Percentiles rank a stretch among this genome's conserved stretches.
Evolutionary conservation across 148 eudicot species (phyloP).

Genomic region (Pouteria glomerata): DNA sequence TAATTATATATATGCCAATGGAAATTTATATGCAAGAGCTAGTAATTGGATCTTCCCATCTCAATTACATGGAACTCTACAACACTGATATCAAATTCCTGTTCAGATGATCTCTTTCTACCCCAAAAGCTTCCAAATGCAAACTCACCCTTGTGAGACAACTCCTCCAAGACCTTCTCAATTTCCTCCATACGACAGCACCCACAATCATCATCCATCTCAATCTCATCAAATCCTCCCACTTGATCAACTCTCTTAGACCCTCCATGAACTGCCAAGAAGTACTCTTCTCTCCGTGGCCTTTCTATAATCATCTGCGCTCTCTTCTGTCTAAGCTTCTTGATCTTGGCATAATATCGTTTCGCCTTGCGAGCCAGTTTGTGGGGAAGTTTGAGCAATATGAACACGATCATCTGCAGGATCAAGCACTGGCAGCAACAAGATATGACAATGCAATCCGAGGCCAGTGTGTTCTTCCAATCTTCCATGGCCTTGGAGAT

Average conservation of each 20-base stretch:
- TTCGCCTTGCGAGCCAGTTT: constrained; percentile 38
- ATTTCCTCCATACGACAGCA: constrained; percentile 51
- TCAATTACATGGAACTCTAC: constrained; percentile 40
- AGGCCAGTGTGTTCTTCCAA: constrained; percentile 38
- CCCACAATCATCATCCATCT: constrained; percentile 11
- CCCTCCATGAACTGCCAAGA: constrained; percentile 6
- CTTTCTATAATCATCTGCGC: not conserved
- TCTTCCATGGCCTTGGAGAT: constrained; percentile 46
- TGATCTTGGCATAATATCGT: constrained; percentile 35
- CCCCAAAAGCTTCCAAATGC: constrained; percentile 96
- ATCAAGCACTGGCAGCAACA: constrained; percentile 93
- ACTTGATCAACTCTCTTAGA: constrained; percentile 1
- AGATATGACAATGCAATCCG: constrained; percentile 68
- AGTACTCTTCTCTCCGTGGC: constrained; percentile 9
- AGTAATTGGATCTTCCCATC: too few species aligned
- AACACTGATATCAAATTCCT: constrained; percentile 24
- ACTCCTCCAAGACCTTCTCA: constrained; percentile 62
- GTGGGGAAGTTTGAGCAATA: constrained; percentile 54
- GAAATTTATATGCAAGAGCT: too few species aligned
- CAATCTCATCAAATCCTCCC: constrained; percentile 2
- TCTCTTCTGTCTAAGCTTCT: constrained; percentile 35
- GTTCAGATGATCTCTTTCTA: constrained; percentile 21
- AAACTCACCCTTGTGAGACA: constrained; percentile 63
- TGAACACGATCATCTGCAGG: constrained; percentile 43
- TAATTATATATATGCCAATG: too few species aligned